These are phyloP conservation scores for Terfezia claveryi DNA, from an alignment of 495 filamentous ascomycete species.

Conservation along the genomic window DNA sequence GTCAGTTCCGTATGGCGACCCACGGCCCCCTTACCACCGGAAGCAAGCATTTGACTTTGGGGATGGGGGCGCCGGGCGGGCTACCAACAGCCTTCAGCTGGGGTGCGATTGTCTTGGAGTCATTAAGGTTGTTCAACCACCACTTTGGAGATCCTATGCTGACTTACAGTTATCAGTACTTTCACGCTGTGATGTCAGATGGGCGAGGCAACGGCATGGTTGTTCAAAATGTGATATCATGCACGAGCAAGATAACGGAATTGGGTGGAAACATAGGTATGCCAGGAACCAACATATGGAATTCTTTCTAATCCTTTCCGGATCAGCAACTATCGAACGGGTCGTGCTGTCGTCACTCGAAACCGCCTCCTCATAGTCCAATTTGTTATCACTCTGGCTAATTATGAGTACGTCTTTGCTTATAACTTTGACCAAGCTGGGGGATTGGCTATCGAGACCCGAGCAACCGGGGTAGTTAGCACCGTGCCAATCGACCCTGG, in stretches of 20 bases:
- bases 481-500: conserved; percentile 28
- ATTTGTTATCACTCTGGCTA: conserved; percentile 55
- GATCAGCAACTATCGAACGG: conserved; percentile 38
- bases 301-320: background rate
- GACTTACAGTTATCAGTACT: conserved; percentile 26
- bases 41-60: conserved; percentile 53
- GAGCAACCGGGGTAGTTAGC: conserved; percentile 27
- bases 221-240: conserved; percentile 37
- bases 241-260: conserved; percentile 45
- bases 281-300: background rate
- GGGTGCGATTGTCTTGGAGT: conserved; percentile 48
- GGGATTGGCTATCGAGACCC: conserved; percentile 28
- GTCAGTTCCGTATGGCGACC: conserved; percentile 46
- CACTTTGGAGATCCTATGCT: background rate
- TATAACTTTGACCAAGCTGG: conserved; percentile 31
- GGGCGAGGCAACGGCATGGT: conserved; percentile 32
- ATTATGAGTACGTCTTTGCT: conserved; percentile 54
- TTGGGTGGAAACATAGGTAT: conserved; percentile 36
- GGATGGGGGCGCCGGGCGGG: conserved; percentile 41
- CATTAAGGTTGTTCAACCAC: conserved; percentile 22
- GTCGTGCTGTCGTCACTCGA: conserved; percentile 35
- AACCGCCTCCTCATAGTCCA: conserved; percentile 44
- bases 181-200: conserved; percentile 35
- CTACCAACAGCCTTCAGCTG: conserved; percentile 43
- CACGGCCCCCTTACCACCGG: conserved; percentile 41